Conservation (phyloP, 2,329 filamentous ascomycete genomes). For the Nakataea oryzae region DNA sequence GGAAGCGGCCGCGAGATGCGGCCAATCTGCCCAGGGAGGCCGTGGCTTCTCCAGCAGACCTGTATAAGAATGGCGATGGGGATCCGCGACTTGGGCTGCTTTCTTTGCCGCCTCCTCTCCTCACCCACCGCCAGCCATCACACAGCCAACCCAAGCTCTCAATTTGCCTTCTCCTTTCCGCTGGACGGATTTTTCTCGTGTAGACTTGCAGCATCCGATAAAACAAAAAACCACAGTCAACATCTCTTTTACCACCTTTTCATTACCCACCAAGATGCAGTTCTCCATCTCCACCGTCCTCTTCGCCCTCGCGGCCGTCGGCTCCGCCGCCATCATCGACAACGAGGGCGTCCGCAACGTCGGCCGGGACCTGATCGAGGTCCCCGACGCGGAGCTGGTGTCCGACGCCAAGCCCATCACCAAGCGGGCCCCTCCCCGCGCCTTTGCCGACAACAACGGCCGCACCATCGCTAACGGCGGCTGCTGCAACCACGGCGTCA, state of each 20-base stretch:
- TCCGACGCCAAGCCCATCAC: neutral
- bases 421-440: too few species aligned
- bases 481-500: neutral
- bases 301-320: neutral
- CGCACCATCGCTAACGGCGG: neutral
- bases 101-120: neutral
- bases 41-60: too few species aligned
- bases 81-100: neutral
- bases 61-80: neutral
- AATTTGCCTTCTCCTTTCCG: neutral
- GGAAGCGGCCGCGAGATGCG: neutral
- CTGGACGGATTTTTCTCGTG: neutral
- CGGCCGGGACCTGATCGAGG: constrained; percentile 12
- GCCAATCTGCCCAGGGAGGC: neutral
- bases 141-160: neutral
- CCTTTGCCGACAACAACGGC: neutral
- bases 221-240: too few species aligned
- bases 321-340: neutral
- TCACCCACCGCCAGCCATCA: neutral
- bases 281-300: neutral
- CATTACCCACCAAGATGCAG: neutral
- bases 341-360: neutral
- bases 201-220: too few species aligned
- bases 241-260: neutral
- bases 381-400: constrained; percentile 8